Conservation (phyloP, 306 rosid genomes). For the Canavalia gladiata region DNA sequence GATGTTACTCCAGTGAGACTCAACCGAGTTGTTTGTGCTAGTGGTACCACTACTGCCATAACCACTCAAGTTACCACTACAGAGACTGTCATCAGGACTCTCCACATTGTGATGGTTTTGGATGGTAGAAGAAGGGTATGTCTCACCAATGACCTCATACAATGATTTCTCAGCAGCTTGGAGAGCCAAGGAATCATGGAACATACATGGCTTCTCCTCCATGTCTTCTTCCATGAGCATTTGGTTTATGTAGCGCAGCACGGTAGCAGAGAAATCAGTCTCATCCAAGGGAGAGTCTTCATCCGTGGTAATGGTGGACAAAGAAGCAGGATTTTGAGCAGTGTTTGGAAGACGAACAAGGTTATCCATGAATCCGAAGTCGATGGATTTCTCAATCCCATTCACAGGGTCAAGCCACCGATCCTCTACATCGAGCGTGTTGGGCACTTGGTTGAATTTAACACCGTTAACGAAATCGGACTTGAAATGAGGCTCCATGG, state of each 20-base stretch:
- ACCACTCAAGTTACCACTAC: slow-evolving; percentile 43
- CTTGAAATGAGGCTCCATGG: slow-evolving; percentile 53
- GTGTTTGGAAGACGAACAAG: slow-evolving; percentile 38
- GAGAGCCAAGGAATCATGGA: slow-evolving; percentile 67
- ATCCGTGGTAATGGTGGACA: slow-evolving; percentile 43
- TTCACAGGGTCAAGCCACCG: slow-evolving; percentile 38
- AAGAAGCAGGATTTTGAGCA: slow-evolving; percentile 32
- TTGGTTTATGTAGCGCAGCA: slow-evolving; percentile 73
- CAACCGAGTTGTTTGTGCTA: slow-evolving; percentile 43
- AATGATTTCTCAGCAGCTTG: slow-evolving; percentile 79
- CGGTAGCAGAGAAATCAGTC: slow-evolving; percentile 57
- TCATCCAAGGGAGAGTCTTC: slow-evolving; percentile 63
- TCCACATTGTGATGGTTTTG: slow-evolving; percentile 44
- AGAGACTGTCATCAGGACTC: slow-evolving; percentile 53
- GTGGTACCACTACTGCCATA: slow-evolving; percentile 39
- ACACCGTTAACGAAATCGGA: slow-evolving; percentile 39
- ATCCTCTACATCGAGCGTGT: slow-evolving; percentile 35
- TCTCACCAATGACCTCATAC: slow-evolving; percentile 65
- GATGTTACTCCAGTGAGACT: slow-evolving; percentile 40
- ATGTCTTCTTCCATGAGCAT: slow-evolving; percentile 86
- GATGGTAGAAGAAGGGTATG: slow-evolving; percentile 47
- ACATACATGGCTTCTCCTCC: slow-evolving; percentile 67
- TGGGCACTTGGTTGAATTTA: slow-evolving; percentile 17
- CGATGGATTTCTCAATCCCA: slow-evolving; percentile 14
- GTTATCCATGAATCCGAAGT: slow-evolving; percentile 41